Percentiles rank a stretch among this genome's conserved stretches.
phyloP scores from a whole-genome alignment of 2,329 filamentous ascomycete genomes.

The Penicillium thymicola region DNA sequence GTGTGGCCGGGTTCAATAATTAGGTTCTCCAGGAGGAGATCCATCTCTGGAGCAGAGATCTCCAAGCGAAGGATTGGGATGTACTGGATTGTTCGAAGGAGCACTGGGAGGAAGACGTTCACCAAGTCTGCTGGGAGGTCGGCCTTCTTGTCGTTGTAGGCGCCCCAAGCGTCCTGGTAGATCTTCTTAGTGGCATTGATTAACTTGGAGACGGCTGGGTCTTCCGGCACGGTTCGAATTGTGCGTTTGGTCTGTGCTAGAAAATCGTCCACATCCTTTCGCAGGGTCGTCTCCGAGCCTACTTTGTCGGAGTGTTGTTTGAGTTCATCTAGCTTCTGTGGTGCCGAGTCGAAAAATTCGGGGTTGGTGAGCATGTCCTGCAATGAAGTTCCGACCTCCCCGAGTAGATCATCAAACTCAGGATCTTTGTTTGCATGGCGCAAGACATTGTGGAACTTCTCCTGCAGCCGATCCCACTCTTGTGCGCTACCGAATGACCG shows the following conservation, averaged over 20 bases:
- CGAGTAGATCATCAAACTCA: slow-evolving; percentile 75
- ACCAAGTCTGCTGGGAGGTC: slow-evolving; percentile 72
- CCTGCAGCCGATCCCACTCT: slow-evolving; percentile 73
- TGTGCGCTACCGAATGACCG: slow-evolving; percentile 72
- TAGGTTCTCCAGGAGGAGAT: slow-evolving; percentile 84
- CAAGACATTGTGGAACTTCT: slow-evolving; percentile 66
- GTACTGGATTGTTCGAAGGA: slow-evolving; percentile 76
- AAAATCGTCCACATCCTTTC: slow-evolving; percentile 69
- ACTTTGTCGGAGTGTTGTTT: slow-evolving; percentile 56
- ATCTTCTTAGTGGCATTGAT: slow-evolving; percentile 65
- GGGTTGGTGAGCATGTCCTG: slow-evolving; percentile 83
- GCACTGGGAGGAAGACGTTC: slow-evolving; percentile 74
- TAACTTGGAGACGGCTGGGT: slow-evolving; percentile 69
- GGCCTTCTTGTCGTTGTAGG: slow-evolving; percentile 61
- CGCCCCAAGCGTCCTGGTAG: slow-evolving; percentile 65
- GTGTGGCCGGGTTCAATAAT: slow-evolving; percentile 84
- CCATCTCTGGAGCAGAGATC: slow-evolving; percentile 75
- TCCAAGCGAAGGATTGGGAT: slow-evolving; percentile 89
- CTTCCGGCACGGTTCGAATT: slow-evolving; percentile 64
- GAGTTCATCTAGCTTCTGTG: slow-evolving; percentile 61
- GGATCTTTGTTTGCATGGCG: slow-evolving; percentile 73
- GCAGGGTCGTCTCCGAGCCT: slow-evolving; percentile 63
- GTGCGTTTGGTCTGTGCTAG: slow-evolving; percentile 67
- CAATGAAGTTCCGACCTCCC: slow-evolving; percentile 68
- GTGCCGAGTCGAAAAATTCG: slow-evolving; percentile 74